These are phyloP conservation scores for Aspergillus spinulosporus DNA, from an alignment of 2,329 filamentous ascomycete genomes.

Conservation along the genomic window DNA sequence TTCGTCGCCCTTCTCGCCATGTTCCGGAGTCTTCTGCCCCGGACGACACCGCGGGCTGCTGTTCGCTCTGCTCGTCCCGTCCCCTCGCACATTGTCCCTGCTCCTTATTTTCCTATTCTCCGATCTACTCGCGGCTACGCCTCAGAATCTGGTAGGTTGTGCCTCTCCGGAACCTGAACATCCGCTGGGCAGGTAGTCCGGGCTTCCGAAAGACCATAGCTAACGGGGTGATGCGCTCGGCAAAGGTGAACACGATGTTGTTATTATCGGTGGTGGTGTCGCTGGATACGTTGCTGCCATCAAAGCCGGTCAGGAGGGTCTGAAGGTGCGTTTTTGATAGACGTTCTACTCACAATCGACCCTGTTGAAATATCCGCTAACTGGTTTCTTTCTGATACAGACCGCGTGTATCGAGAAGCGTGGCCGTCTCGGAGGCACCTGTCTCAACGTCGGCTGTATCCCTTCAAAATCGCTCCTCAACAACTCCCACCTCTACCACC, in stretches of 20 bases:
- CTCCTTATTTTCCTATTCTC: constrained; percentile 48
- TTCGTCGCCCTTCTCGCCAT: constrained; percentile 37
- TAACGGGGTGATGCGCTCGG: constrained; percentile 19
- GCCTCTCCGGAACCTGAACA: background rate
- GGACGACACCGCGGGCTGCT: constrained; percentile 48
- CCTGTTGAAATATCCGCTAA: constrained; percentile 18
- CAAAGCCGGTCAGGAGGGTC: constrained; percentile 94
- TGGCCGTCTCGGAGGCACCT: constrained; percentile 90
- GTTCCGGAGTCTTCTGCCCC: constrained; percentile 55
- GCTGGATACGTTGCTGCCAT: constrained; percentile 98
- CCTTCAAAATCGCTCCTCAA: constrained; percentile 99
- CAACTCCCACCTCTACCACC: constrained; percentile 98
- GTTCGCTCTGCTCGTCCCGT: constrained; percentile 40
- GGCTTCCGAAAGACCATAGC: constrained; percentile 24
- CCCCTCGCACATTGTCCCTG: constrained; percentile 39
- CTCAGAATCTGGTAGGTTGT: constrained; percentile 49
- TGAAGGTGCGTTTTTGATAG: constrained; percentile 68
- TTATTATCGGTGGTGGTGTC: constrained; percentile 97
- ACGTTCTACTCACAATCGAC: background rate
- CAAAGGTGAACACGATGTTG: constrained; percentile 88
- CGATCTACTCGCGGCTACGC: constrained; percentile 58
- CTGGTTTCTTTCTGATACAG: constrained; percentile 47
- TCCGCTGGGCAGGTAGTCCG: constrained; percentile 12
- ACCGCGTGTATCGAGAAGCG: constrained; percentile 98
- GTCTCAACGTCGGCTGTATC: constrained; percentile 98